These are phyloP conservation scores for Trichoderma parareesei DNA, from an alignment of 495 filamentous ascomycete species.

Conservation along the genomic window DNA sequence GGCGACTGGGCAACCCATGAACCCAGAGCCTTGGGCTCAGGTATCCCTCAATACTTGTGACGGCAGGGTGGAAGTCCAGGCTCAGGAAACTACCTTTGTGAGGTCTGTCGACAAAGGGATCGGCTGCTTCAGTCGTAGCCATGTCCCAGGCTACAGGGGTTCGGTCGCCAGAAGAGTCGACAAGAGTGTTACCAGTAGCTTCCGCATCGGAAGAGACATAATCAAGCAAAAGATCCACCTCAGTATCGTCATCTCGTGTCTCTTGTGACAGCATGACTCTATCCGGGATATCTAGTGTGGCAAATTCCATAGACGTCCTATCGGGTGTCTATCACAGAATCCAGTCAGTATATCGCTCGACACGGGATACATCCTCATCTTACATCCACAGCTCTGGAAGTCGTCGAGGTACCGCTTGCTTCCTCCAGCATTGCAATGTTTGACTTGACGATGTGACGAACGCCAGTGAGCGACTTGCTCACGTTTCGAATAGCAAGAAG, in stretches of 20 bases:
- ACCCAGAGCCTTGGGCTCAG: too few species aligned
- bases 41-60: too few species aligned
- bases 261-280: neutral
- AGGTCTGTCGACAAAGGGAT: neutral
- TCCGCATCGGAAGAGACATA: neutral
- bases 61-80: too few species aligned
- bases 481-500: neutral
- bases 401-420: neutral
- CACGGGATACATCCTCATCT: neutral
- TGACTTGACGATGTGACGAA: neutral
- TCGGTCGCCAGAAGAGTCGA: neutral
- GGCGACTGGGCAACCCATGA: neutral
- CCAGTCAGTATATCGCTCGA: neutral
- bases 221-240: neutral
- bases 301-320: neutral
- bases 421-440: neutral
- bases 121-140: neutral
- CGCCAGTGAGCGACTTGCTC: neutral
- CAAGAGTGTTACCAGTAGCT: neutral
- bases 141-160: neutral
- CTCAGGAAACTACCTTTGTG: neutral
- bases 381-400: neutral
- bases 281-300: neutral
- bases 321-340: neutral
- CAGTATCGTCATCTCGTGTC: neutral